Percentiles rank a stretch among this genome's conserved stretches.
Evolutionary conservation across 2,329 filamentous ascomycete genomes (phyloP).

Genomic region (Sphaceloma murrayae): DNA sequence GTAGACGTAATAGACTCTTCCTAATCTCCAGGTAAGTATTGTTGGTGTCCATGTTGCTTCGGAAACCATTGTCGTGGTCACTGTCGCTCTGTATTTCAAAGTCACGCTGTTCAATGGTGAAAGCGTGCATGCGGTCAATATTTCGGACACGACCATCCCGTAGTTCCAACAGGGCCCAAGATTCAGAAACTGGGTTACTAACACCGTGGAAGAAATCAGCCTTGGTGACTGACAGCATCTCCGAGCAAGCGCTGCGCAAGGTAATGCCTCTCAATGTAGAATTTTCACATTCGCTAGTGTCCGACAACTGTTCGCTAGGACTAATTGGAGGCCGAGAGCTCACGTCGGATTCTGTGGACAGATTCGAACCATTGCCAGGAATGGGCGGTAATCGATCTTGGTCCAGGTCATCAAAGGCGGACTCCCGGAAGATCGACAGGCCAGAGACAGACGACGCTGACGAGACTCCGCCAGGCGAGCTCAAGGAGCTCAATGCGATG

Average conservation of each 20-base stretch:
- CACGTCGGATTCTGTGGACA: slow-evolving; percentile 13
- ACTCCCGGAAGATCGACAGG: slow-evolving; percentile 39
- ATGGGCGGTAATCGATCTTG: slow-evolving; percentile 10
- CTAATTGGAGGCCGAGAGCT: slow-evolving; percentile 1
- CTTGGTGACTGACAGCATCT: slow-evolving; percentile 12
- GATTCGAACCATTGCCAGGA: slow-evolving; percentile 9
- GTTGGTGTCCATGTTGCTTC: slow-evolving; percentile 8
- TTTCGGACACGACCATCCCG: slow-evolving; percentile 3
- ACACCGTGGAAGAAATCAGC: background rate
- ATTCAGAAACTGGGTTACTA: slow-evolving; percentile 6
- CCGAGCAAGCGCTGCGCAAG: slow-evolving; percentile 9
- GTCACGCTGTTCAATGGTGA: slow-evolving; percentile 11
- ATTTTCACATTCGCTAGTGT: background rate
- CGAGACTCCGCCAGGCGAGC: slow-evolving; percentile 35
- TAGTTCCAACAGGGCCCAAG: slow-evolving; percentile 10
- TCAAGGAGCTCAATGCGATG: background rate
- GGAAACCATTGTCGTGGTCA: slow-evolving; percentile 12
- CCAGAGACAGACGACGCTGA: slow-evolving; percentile 43
- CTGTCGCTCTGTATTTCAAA: slow-evolving; percentile 7
- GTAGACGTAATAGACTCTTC: slow-evolving; percentile 1
- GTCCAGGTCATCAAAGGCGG: slow-evolving; percentile 8
- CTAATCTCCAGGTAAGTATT: slow-evolving; percentile 13
- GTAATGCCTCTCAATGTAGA: background rate
- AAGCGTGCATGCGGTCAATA: slow-evolving; percentile 12
- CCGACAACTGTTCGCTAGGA: background rate